These are phyloP conservation scores for Ceratocystis huliohia DNA, from an alignment of 2,329 filamentous ascomycete genomes.

Conservation along the genomic window DNA sequence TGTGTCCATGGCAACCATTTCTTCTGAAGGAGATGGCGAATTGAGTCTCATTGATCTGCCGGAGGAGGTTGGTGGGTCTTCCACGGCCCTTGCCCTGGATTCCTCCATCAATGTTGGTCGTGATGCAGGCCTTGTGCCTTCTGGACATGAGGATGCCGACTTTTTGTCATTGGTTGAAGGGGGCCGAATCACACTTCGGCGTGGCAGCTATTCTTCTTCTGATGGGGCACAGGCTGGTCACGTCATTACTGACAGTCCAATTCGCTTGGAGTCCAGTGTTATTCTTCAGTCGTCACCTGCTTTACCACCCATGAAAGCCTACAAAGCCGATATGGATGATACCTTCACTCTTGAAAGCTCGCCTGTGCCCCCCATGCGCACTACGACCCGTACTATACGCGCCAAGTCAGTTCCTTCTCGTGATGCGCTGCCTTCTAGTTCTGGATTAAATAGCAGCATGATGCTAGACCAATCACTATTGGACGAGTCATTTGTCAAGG, in stretches of 20 bases:
- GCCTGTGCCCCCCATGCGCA: conserved; percentile 12
- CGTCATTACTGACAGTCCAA: conserved; percentile 11
- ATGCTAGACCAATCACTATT: conserved; percentile 25
- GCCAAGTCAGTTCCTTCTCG: conserved; percentile 17
- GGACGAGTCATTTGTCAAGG: conserved; percentile 32
- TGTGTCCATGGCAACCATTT: conserved; percentile 12
- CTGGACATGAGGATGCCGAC: conserved; percentile 10
- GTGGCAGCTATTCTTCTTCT: conserved; percentile 12
- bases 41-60: conserved; percentile 13
- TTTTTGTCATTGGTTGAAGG: conserved; percentile 10
- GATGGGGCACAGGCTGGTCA: conserved; percentile 1
- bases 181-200: conserved; percentile 9
- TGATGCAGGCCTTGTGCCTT: neutral
- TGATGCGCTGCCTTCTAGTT: conserved; percentile 5
- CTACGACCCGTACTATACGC: conserved; percentile 11
- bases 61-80: conserved; percentile 1
- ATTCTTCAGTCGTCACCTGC: conserved; percentile 15
- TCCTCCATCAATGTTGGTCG: conserved; percentile 15
- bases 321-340: conserved; percentile 13
- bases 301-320: conserved; percentile 10
- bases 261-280: conserved; percentile 14
- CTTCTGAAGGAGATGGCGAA: conserved; percentile 4
- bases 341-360: conserved; percentile 17
- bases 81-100: conserved; percentile 6
- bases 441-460: conserved; percentile 6